A percentile compares a stretch with the other conserved stretches of the same genome.
These are phyloP conservation scores for Curvularia eragrostidis DNA, from an alignment of 2,329 filamentous ascomycete species.

Conservation along the genomic window DNA sequence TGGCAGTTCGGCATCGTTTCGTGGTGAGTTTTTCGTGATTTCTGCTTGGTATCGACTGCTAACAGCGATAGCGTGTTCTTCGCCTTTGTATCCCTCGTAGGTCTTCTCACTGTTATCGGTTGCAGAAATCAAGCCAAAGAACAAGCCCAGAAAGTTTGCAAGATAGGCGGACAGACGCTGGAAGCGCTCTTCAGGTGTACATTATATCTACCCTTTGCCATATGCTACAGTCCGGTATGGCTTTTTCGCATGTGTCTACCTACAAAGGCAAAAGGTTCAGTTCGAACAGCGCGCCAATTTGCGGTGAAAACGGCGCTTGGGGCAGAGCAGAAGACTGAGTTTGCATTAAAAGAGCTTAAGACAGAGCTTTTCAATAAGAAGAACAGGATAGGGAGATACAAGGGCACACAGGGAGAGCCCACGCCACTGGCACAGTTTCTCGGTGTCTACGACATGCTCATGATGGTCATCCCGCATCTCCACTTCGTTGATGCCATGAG, in stretches of 20 bases:
- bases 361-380: constrained; percentile 2
- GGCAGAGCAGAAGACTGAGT: constrained; percentile 19
- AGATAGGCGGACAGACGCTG: not conserved
- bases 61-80: constrained; percentile 17
- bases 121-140: not conserved
- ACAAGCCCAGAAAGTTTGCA: constrained; percentile 1
- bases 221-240: constrained; percentile 20
- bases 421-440: constrained; percentile 34
- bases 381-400: constrained; percentile 3
- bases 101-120: constrained; percentile 16
- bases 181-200: too few species aligned
- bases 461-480: constrained; percentile 33
- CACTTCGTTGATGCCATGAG: constrained; percentile 38
- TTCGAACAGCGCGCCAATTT: constrained; percentile 27
- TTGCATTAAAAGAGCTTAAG: constrained; percentile 18
- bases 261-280: constrained; percentile 18
- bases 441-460: constrained; percentile 40
- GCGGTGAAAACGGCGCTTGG: constrained; percentile 24
- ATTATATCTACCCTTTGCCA: not conserved
- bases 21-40: constrained; percentile 17
- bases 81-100: constrained; percentile 21
- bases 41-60: not conserved
- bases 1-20: constrained; percentile 31
- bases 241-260: constrained; percentile 33
- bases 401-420: constrained; percentile 8